These are phyloP conservation scores for Sphenostylis stenocarpa DNA, from an alignment of 306 rosid species.

Conservation along the genomic window DNA sequence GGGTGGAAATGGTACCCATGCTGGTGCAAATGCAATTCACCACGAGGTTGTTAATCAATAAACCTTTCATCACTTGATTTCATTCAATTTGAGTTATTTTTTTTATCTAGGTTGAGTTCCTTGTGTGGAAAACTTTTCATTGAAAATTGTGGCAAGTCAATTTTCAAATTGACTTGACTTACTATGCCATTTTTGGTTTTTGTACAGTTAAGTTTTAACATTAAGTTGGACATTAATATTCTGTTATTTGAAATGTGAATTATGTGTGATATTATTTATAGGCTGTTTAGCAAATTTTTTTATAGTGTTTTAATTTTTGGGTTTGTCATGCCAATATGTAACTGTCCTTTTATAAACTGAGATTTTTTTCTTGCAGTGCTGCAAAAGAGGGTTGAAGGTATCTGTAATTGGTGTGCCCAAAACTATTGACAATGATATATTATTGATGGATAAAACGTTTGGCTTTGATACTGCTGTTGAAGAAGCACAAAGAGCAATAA, in stretches of 20 bases:
- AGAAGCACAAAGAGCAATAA: constrained; percentile 97
- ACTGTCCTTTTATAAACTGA: constrained; percentile 5
- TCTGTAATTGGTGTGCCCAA: constrained; percentile 96
- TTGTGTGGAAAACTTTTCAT: not conserved
- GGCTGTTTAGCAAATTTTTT: constrained; percentile 13
- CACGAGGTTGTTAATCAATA: constrained; percentile 63
- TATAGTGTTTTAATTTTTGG: not conserved
- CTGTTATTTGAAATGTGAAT: not conserved
- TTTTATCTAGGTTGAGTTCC: constrained; percentile 3
- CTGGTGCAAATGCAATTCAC: constrained; percentile 96
- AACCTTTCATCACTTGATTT: constrained; percentile 14
- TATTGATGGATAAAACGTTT: constrained; percentile 96
- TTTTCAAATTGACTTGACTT: not conserved
- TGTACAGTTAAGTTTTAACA: not conserved
- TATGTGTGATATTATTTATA: not conserved
- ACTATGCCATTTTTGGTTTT: not conserved
- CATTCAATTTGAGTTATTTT: constrained; percentile 11
- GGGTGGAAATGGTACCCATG: constrained; percentile 99
- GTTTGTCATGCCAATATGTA: constrained; percentile 1
- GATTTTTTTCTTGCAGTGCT: constrained; percentile 55
- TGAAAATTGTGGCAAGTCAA: constrained; percentile 5
- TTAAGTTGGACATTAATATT: not conserved
- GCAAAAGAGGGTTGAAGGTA: constrained; percentile 67
- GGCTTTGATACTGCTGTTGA: constrained; percentile 99
- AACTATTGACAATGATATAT: constrained; percentile 95